phyloP scores from a whole-genome alignment of 306 rosid genomes.

The Cyclanthera cordifolia region DNA sequence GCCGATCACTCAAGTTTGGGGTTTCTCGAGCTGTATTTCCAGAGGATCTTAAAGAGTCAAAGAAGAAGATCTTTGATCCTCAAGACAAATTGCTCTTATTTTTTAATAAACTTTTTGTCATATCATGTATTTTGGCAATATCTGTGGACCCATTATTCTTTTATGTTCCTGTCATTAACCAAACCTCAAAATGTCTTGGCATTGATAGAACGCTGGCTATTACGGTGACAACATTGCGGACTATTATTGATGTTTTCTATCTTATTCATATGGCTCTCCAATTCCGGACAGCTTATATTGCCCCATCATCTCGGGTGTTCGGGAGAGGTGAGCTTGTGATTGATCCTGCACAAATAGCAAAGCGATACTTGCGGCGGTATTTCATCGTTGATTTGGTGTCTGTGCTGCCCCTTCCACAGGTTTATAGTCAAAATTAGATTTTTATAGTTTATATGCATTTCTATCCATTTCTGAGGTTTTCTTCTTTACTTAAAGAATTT shows the following conservation, averaged over 20 bases:
- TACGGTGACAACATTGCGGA: constrained; percentile 71
- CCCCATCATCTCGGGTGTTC: constrained; percentile 98
- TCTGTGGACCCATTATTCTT: constrained; percentile 90
- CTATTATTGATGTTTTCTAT: constrained; percentile 70
- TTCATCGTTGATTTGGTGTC: constrained; percentile 74
- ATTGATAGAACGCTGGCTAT: constrained; percentile 66
- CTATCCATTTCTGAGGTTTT: constrained; percentile 12
- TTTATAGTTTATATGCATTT: constrained; percentile 11
- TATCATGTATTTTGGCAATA: constrained; percentile 77
- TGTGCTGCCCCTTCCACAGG: constrained; percentile 94
- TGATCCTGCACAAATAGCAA: constrained; percentile 77
- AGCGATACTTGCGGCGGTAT: constrained; percentile 63
- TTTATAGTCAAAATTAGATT: constrained; percentile 19
- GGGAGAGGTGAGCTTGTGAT: constrained; percentile 99
- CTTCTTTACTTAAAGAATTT: not conserved
- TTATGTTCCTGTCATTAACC: constrained; percentile 79
- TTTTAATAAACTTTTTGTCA: constrained; percentile 69
- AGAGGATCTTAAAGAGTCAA: constrained; percentile 81
- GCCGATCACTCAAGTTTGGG: constrained; percentile 75
- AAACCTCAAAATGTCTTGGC: constrained; percentile 54
- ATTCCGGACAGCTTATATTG: constrained; percentile 89
- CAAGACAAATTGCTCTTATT: constrained; percentile 72
- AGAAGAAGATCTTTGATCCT: constrained; percentile 90
- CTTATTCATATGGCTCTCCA: constrained; percentile 93
- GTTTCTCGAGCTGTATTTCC: constrained; percentile 86